phyloP scores from a whole-genome alignment of 2,329 filamentous ascomycete species.

The Myriosclerotinia curreyana region DNA sequence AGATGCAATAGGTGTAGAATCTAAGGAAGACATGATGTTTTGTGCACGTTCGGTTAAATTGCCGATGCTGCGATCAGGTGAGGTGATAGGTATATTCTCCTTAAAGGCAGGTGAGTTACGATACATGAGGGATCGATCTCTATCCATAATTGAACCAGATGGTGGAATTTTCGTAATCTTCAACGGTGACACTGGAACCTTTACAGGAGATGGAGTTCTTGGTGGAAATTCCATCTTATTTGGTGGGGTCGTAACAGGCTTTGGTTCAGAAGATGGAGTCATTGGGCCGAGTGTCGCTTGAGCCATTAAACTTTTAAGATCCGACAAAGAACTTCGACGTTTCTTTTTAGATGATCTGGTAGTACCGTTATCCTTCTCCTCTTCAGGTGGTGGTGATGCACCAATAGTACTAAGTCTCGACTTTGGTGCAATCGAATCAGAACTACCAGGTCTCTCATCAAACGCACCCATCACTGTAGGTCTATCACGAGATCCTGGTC shows the following conservation, averaged over 20 bases:
- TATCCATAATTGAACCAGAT: constrained; percentile 33
- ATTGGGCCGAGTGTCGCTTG: constrained; percentile 52
- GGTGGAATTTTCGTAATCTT: constrained; percentile 36
- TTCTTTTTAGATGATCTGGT: constrained; percentile 63
- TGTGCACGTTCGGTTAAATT: constrained; percentile 36
- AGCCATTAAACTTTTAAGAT: constrained; percentile 69
- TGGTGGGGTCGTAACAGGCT: constrained; percentile 11
- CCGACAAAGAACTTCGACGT: constrained; percentile 85
- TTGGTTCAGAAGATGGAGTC: constrained; percentile 33
- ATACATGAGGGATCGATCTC: constrained; percentile 30
- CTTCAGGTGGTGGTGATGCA: constrained; percentile 42
- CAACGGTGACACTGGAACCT: constrained; percentile 4
- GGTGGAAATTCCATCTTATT: constrained; percentile 33
- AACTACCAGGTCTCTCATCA: constrained; percentile 58
- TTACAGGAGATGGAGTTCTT: constrained; percentile 36
- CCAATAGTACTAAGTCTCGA: constrained; percentile 37
- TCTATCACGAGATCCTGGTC: constrained; percentile 57
- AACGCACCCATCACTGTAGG: constrained; percentile 61
- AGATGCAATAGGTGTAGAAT: constrained; percentile 26
- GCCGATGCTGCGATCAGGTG: constrained; percentile 28
- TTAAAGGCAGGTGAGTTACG: constrained; percentile 33
- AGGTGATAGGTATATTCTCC: constrained; percentile 31
- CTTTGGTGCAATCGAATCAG: constrained; percentile 45
- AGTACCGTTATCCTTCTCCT: constrained; percentile 43
- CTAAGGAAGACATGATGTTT: constrained; percentile 36